Base-by-base conservation (phyloP, 2,329 filamentous ascomycete genomes). In the Huntiella savannae region DNA sequence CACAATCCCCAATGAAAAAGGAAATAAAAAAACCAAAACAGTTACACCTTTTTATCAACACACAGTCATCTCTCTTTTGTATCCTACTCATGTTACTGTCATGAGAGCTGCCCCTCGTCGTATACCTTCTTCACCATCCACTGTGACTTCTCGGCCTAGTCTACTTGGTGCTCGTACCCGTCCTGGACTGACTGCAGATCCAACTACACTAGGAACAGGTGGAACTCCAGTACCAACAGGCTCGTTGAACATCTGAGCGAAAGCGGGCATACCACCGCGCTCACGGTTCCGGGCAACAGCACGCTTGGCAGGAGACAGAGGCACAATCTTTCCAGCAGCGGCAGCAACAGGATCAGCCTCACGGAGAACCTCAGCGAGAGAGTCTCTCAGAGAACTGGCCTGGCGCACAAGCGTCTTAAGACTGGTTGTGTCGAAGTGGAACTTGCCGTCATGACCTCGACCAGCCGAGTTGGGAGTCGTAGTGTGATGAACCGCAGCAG, bases 371-470 rank as follows among this genome's bases (percentile, higher is more conserved):
- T 79, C 74, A 0, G 74, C 74, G 16, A 80, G 60, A 3, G 64
- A 62, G 52, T 78, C 73, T 22, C 71, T 69, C 33, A 80, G 59
- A 47, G 72, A 70, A 22, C 71, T 68, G 1, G 76, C 76, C 49
- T 74, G 67, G 56, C 73, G 75, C 34, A 80, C 76, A 45, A 80
- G 62, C 54, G 75, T 72, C 53, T 73, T 75, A n/a, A 80, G 64
- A 57, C 73, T 79, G 52, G 77, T 78, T 4, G 76, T 79, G 55
- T 79, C 76, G 52, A 80, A 80, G 49, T 77, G 77, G 54, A 79
- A 68, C 60, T 70, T 70, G 50, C 68, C 65, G 43, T 66, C 56
- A 48, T 11, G 58, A 13, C 56, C 53, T 13, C 44, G 48, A 33
- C 48, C 48, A 28, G 43, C 41, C 7, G 68, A 62, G 2, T 65